These are phyloP conservation scores for Cryphonectria naterciae DNA, from an alignment of 2,329 filamentous ascomycete genomes.

Conservation along the genomic window DNA sequence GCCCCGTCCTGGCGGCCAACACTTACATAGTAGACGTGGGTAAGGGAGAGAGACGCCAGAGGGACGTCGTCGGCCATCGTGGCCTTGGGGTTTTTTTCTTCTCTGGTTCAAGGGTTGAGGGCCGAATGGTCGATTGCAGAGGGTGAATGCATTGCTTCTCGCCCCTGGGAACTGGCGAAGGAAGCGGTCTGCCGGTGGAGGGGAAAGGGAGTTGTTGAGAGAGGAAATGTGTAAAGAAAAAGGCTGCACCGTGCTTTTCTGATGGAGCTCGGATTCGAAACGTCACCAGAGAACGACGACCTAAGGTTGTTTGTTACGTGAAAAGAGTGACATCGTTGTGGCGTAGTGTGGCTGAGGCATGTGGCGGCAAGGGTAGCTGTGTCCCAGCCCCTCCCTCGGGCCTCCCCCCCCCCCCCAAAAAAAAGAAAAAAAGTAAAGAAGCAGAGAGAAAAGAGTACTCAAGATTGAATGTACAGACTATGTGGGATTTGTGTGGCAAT, in stretches of 20 bases:
- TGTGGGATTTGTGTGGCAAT: neutral
- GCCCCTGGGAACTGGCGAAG: slow-evolving; percentile 16
- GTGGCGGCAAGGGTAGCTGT: neutral
- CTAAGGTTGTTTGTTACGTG: neutral
- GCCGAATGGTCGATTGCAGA: neutral
- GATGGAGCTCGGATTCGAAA: slow-evolving; percentile 1
- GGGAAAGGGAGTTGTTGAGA: neutral
- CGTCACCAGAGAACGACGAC: neutral
- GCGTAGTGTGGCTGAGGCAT: neutral
- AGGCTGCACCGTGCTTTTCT: neutral
- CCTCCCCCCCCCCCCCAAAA: neutral
- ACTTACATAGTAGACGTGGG: slow-evolving; percentile 92
- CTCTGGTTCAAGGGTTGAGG: neutral
- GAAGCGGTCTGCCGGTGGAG: slow-evolving; percentile 1
- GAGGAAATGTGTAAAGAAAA: neutral
- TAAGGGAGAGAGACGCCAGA: slow-evolving; percentile 88
- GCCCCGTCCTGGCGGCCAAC: too few species aligned
- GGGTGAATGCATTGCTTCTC: slow-evolving; percentile 19
- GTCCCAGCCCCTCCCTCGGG: too few species aligned
- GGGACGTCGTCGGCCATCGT: slow-evolving; percentile 54
- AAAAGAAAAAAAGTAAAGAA: neutral
- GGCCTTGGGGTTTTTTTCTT: neutral
- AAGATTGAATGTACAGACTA: neutral
- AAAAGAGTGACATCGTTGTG: slow-evolving; percentile 2
- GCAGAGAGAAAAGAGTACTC: rapidly evolving